Evolutionary conservation across 2,329 filamentous ascomycete species (phyloP), one percentile per base, ranked within the genome.

Genomic region (Alternaria brassicicola): DNA sequence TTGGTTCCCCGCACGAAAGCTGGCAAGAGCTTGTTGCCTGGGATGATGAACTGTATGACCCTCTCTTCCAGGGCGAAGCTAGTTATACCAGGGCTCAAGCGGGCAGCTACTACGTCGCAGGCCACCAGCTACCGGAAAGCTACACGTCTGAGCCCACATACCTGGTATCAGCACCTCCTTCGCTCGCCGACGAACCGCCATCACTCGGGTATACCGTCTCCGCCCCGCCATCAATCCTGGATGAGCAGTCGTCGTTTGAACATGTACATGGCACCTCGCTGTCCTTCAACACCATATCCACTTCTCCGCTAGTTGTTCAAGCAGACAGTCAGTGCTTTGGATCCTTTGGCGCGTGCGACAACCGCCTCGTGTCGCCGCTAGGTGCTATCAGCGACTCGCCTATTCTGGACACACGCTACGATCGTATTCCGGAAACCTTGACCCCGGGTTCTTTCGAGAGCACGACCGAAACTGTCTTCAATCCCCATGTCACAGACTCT

Each of bases 1-100:
- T 31, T 19, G 55, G 56, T 12, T 63, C 69, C 21, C 55, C 67
- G 6, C 52, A 49, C 19, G 72, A 72, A 53, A 60, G 59, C 35
- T 76, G 73, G 73, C 62, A 74, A 50, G 69, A 72, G 19, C 50
- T 75, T 6, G 54, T 76, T 41, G 60, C 56, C 12, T 75, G 70
- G 72, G 67, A 73, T 30, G 73, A 64, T 6, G 70, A 73, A 35
- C 15, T 72, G n/a, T 68, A 62, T 49, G 67, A 74, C 50, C 63
- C 70, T 9, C 54, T 73, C 30, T 75, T 70, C 56, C 65, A 67
- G 25, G 63, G 60, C 41, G 66, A 71, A 45, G 49, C 48, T 12
- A 58, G 55, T 25, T 66, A 66, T 39, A 55, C 61, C 1, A 55
- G 42, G 9, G 36, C 49, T 31, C 57, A 62, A 19, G 46, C 36